Percentiles rank a stretch among this genome's conserved stretches.
Evolutionary conservation across 73 alveolate species (phyloP).

Genomic region (Urostyla sp.): DNA sequence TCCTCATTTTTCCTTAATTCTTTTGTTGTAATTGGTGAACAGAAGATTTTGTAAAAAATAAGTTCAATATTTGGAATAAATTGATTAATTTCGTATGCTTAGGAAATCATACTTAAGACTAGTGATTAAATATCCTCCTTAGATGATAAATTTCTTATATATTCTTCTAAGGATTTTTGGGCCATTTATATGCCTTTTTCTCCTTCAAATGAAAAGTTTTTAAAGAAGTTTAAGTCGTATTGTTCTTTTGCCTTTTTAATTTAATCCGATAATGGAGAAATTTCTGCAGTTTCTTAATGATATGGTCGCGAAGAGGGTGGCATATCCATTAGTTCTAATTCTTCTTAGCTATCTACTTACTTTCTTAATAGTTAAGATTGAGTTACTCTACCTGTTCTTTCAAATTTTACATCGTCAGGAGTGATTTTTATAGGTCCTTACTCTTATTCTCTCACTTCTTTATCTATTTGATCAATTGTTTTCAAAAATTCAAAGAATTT

Average conservation of each 20-base stretch:
- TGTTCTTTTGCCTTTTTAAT: background rate
- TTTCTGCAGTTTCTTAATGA: background rate
- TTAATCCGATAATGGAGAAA: background rate
- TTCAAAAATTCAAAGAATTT: constrained; percentile 20
- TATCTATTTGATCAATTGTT: constrained; percentile 13
- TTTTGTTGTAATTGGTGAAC: constrained; percentile 35
- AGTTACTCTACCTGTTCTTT: background rate
- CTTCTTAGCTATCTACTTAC: background rate
- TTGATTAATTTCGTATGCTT: constrained; percentile 31
- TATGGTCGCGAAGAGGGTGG: too few relatives aligned
- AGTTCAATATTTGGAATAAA: constrained; percentile 35
- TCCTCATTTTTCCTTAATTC: constrained; percentile 1
- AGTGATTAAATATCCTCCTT: constrained; percentile 5
- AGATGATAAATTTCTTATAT: background rate
- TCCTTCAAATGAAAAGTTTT: constrained; percentile 24
- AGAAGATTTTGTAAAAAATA: constrained; percentile 38
- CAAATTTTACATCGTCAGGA: background rate
- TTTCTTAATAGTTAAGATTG: background rate
- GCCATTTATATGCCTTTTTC: background rate
- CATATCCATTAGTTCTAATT: too few relatives aligned
- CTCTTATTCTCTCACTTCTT: background rate
- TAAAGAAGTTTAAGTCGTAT: constrained; percentile 29
- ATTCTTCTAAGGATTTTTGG: constrained; percentile 31
- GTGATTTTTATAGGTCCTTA: background rate
- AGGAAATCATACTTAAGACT: background rate